A percentile compares a stretch with the other conserved stretches of the same genome.
Evolutionary conservation across 108 stramenopile species (phyloP).

Genomic region (Skeletonema costatum): DNA sequence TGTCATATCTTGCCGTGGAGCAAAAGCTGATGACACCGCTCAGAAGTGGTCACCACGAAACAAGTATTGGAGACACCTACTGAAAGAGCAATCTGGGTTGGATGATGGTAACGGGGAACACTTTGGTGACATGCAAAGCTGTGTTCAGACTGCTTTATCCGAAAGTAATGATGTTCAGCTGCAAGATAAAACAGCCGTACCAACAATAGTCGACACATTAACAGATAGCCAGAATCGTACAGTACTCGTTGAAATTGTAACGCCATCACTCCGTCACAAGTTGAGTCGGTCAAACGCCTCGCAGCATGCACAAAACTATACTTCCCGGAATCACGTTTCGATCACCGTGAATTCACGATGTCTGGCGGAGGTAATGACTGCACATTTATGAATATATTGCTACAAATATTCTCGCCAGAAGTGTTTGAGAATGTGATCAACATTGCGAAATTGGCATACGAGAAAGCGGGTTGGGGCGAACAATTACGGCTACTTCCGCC

Average conservation of each 20-base stretch:
- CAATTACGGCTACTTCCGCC: not conserved
- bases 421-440: not conserved
- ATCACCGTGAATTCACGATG: not conserved
- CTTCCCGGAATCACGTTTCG: not conserved
- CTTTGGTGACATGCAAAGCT: not conserved
- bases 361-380: not conserved
- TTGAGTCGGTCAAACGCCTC: not conserved
- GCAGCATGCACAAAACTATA: not conserved
- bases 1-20: too few species aligned
- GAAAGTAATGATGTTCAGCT: not conserved
- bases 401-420: not conserved
- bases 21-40: too few species aligned
- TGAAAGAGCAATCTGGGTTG: not conserved
- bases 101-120: not conserved
- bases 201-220: not conserved
- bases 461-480: not conserved
- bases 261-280: not conserved
- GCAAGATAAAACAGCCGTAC: not conserved
- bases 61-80: not conserved
- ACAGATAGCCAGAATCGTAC: not conserved
- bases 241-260: not conserved
- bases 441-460: not conserved
- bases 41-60: not conserved
- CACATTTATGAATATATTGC: not conserved
- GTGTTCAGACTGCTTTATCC: not conserved